Base-by-base conservation (phyloP, 805 yeast species). In the Metschnikowia peoriensis region DNA sequence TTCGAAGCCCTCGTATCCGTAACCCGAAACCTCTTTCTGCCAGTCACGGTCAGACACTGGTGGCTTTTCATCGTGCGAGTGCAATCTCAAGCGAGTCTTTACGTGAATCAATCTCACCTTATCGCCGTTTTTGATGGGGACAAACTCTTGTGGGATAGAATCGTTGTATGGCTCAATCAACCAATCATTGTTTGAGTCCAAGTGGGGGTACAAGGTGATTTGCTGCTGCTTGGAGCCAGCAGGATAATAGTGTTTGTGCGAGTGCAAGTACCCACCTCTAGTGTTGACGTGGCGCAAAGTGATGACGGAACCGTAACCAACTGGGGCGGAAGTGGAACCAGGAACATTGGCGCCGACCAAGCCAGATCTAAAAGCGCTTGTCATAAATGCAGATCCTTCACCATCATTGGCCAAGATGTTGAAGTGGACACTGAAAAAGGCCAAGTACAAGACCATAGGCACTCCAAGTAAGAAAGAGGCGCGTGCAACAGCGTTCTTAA, bases 141-240 rank as follows among this genome's bases (percentile, higher is more conserved):
- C 80, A 64, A 88, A 88, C 29, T 80, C 71, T 44, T 85, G 81
- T 17, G 82, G 81, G 34, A 73, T 79, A 22, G 84, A 72, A 34
- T 77, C 79, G 65, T 85, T 84, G 68, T 83, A 85, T 41, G 86
- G 77, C 71, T 86, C 92, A 61, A 88, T 70, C 29, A 75, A 54
- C 90, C 93, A 88, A 55, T 81, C 76, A 70, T 88, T 88, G 72
- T 88, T 88, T 41, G 73, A 67, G 70, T 88, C 96, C 62, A 84
- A 69, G 66, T 87, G 93, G 45, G 92, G 92, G 65, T 88, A 88
- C 57, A 88, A 74, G 6, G 94, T 88, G 58, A 88, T 71, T 70
- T 88, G 96, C 69, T 88, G 96, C 70, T 88, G 96, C 63, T 86
- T 81, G 7, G 96, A 88, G 54, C 96, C 96, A 46, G 88, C 81